phyloP scores from a whole-genome alignment of 176 grass and related monocot species.

The Oryza glumipatula region DNA sequence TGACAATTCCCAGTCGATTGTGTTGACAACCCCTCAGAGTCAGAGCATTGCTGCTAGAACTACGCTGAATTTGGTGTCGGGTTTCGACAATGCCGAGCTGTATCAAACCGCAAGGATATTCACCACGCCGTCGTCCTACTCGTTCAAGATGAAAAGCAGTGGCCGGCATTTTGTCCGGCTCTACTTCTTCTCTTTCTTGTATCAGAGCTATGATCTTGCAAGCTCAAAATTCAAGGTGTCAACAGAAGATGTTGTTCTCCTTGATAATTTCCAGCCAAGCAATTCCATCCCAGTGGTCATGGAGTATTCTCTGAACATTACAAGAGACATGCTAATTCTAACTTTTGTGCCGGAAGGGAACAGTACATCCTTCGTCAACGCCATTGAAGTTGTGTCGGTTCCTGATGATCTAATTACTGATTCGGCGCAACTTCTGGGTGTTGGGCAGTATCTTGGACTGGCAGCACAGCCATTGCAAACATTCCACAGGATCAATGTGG shows the following conservation, averaged over 20 bases:
- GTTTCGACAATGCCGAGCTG: constrained; percentile 35
- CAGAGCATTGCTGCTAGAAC: constrained; percentile 35
- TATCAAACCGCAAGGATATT: constrained; percentile 78
- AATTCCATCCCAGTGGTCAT: constrained; percentile 47
- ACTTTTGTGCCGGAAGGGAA: constrained; percentile 75
- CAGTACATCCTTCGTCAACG: constrained; percentile 61
- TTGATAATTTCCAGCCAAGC: constrained; percentile 63
- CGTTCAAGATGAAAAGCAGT: constrained; percentile 60
- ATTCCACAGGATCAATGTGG: constrained; percentile 74
- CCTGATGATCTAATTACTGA: constrained; percentile 74
- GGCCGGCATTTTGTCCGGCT: constrained; percentile 89
- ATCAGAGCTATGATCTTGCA: constrained; percentile 67
- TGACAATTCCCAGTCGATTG: constrained; percentile 40
- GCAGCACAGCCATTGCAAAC: constrained; percentile 61
- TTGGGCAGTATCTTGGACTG: constrained; percentile 66
- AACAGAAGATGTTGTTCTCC: constrained; percentile 74
- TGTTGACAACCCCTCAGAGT: constrained; percentile 39
- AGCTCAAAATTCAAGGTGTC: constrained; percentile 62
- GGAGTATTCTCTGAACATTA: constrained; percentile 79
- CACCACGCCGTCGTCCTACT: constrained; percentile 45
- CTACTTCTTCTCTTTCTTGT: constrained; percentile 61
- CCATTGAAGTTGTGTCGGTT: constrained; percentile 79
- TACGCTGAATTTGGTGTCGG: constrained; percentile 37
- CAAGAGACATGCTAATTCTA: constrained; percentile 61
- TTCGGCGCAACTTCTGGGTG: constrained; percentile 45